These are phyloP conservation scores for Mortierella sp. DNA, from an alignment of 371 early-diverging fungal genomes.

Conservation along the genomic window DNA sequence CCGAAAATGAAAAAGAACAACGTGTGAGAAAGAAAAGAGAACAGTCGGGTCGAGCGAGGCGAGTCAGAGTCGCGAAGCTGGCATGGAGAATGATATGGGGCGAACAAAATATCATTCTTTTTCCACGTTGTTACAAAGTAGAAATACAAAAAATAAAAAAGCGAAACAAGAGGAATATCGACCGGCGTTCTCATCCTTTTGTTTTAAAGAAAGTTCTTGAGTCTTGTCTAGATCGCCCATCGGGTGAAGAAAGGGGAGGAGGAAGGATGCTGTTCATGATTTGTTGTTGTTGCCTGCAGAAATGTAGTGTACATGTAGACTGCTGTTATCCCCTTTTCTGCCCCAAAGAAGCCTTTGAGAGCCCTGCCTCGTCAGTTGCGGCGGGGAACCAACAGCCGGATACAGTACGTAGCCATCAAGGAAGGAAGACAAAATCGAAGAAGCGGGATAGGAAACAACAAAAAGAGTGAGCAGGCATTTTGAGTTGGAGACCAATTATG, in stretches of 20 bases:
- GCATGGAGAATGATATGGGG: neutral
- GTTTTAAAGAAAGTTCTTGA: neutral
- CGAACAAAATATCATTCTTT: neutral
- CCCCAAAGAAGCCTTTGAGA: neutral
- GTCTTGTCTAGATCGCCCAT: neutral
- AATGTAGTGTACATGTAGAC: no score
- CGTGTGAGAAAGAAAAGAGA: neutral
- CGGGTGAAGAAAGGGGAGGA: neutral
- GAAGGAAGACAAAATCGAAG: neutral
- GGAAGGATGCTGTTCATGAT: neutral
- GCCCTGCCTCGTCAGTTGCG: neutral
- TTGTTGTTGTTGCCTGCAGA: neutral
- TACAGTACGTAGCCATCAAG: neutral
- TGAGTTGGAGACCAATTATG: constrained; percentile 10
- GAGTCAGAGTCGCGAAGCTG: neutral
- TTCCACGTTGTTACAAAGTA: neutral
- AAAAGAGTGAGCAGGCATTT: neutral
- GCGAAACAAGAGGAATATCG: neutral
- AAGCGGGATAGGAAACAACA: neutral
- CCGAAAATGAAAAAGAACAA: no score
- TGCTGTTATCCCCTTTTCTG: neutral
- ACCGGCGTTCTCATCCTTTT: neutral
- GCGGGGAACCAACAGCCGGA: neutral
- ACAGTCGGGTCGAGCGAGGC: neutral
- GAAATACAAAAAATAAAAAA: neutral